These are phyloP conservation scores for Miamiensis avidus DNA, from an alignment of 169 alveolate species.

Conservation along the genomic window DNA sequence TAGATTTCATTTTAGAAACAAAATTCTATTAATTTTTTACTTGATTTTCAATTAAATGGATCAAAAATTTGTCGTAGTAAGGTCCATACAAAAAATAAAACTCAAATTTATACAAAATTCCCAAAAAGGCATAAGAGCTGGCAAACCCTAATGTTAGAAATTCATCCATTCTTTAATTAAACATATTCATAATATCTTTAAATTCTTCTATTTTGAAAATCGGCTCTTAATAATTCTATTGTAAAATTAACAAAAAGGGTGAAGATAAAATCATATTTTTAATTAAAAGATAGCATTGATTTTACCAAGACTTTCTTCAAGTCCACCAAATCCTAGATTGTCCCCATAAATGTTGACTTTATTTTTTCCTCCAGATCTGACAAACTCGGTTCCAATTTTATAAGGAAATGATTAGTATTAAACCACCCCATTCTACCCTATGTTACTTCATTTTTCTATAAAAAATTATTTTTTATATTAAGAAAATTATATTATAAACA, in stretches of 20 bases:
- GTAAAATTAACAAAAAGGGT: not conserved
- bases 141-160: not conserved
- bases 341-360: not conserved
- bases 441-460: not conserved
- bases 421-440: conserved; percentile 7
- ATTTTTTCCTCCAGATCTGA: conserved; percentile 2
- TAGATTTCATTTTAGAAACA: no score
- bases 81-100: conserved; percentile 1
- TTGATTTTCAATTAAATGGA: not conserved
- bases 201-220: conserved; percentile 3
- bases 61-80: not conserved
- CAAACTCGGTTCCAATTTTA: not conserved
- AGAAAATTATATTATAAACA: not conserved
- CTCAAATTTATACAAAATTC: conserved; percentile 1
- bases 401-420: not conserved
- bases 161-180: conserved; percentile 2
- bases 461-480: not conserved
- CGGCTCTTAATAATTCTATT: not conserved
- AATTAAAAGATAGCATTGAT: not conserved
- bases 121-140: not conserved
- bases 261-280: not conserved
- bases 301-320: not conserved
- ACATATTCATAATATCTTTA: not conserved
- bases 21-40: not conserved
- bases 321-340: not conserved